phyloP scores from a whole-genome alignment of 1,139 yeast genomes.

The Blastobotrys arbuscula region DNA sequence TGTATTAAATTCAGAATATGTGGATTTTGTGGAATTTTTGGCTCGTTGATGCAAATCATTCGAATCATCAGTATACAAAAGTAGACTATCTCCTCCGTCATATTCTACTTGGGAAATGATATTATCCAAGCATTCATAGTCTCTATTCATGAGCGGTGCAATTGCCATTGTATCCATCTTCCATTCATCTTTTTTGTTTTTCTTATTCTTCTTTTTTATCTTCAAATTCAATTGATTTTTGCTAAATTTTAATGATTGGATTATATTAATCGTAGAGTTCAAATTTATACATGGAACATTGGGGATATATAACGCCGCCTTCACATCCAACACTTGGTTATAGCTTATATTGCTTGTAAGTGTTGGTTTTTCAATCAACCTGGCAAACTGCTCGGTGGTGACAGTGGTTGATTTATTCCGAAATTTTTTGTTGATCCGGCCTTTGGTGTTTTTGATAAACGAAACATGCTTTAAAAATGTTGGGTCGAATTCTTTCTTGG shows the following conservation, averaged over 20 bases:
- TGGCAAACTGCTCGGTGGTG: no score
- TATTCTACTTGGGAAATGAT: neutral
- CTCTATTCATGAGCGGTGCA: neutral
- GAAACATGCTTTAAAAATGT: neutral
- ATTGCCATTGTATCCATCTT: neutral
- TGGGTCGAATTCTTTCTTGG: neutral
- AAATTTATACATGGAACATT: neutral
- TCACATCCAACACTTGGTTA: neutral
- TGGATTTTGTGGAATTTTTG: no score
- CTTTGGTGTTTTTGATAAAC: neutral
- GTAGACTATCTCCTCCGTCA: neutral
- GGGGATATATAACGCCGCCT: neutral
- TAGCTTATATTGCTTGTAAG: no score
- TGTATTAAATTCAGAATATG: no score
- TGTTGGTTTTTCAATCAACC: no score
- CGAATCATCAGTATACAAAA: neutral
- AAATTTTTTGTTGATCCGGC: conserved; percentile 14
- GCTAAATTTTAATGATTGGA: neutral
- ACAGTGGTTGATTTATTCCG: conserved; percentile 11
- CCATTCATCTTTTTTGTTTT: neutral
- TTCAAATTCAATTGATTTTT: neutral
- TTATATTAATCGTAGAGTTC: neutral
- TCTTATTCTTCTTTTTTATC: no score
- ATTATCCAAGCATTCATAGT: neutral
- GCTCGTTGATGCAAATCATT: neutral